Conservation (phyloP, 23 red algal species). For the Gracilaria domingensis region DNA sequence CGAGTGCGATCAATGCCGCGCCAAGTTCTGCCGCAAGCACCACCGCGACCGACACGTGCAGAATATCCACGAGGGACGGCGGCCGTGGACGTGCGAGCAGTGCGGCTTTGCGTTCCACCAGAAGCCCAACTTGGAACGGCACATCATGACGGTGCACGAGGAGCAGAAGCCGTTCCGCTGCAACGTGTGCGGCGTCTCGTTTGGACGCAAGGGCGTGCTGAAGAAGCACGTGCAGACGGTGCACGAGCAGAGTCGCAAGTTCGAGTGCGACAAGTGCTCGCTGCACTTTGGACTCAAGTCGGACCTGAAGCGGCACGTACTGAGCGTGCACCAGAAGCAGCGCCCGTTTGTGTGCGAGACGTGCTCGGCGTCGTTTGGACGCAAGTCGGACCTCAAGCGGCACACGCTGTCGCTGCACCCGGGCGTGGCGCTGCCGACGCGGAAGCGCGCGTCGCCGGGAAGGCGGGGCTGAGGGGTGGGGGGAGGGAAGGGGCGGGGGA, state of each 20-base stretch:
- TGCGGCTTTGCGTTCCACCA: conserved; percentile 62
- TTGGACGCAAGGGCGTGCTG: conserved; percentile 74
- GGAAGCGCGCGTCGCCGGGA: background rate
- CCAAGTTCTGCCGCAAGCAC: conserved; percentile 53
- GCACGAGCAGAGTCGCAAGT: conserved; percentile 69
- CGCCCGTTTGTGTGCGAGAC: conserved; percentile 72
- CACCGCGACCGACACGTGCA: conserved; percentile 61
- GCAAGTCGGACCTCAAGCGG: conserved; percentile 63
- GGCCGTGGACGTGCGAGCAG: conserved; percentile 56
- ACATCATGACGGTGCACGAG: conserved; percentile 68
- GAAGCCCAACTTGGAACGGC: conserved; percentile 61
- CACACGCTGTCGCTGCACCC: conserved; percentile 67
- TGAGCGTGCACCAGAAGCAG: conserved; percentile 71
- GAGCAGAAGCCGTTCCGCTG: conserved; percentile 64
- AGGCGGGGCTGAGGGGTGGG: background rate
- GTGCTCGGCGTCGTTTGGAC: conserved; percentile 62
- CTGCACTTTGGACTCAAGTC: conserved; percentile 65
- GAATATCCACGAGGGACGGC: conserved; percentile 64
- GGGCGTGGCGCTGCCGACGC: conserved; percentile 34
- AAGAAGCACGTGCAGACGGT: conserved; percentile 75
- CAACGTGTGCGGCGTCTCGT: conserved; percentile 61
- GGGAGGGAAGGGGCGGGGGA: too few relatives aligned
- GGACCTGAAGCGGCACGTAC: conserved; percentile 67
- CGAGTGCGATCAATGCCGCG: conserved; percentile 41
- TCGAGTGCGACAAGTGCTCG: conserved; percentile 62